Evolutionary conservation across 805 yeast genomes (phyloP).

Genomic region (Candida sithepensis): DNA sequence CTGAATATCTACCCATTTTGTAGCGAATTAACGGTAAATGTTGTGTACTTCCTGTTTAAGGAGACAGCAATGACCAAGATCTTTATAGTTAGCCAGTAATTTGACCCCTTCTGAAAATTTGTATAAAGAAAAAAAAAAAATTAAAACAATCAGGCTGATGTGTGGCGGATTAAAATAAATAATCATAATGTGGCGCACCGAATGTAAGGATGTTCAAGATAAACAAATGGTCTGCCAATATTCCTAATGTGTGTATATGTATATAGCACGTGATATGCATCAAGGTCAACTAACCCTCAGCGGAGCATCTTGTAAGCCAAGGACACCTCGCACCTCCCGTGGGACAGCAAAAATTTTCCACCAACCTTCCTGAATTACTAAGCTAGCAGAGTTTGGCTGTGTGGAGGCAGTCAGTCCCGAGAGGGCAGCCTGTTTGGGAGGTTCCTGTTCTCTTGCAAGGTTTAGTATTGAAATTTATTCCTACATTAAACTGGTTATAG

Average conservation of each 20-base stretch:
- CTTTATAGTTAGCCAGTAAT: too few relatives aligned
- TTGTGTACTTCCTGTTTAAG: too few relatives aligned
- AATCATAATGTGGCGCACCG: not conserved
- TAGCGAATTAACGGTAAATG: too few relatives aligned
- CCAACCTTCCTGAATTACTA: not conserved
- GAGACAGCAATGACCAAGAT: too few relatives aligned
- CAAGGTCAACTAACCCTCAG: too few relatives aligned
- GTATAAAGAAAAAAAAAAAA: not conserved
- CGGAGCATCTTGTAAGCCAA: too few relatives aligned
- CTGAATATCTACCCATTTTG: conserved; percentile 82
- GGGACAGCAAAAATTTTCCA: not conserved
- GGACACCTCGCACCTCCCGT: not conserved
- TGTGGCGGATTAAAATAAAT: not conserved
- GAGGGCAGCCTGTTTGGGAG: too few relatives aligned
- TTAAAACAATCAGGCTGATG: not conserved
- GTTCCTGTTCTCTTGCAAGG: too few relatives aligned
- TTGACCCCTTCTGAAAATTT: too few relatives aligned
- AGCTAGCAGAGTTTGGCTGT: not conserved
- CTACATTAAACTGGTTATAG: not conserved
- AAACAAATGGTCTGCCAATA: too few relatives aligned
- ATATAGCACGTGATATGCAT: not conserved
- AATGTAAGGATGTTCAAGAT: not conserved
- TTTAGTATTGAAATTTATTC: not conserved
- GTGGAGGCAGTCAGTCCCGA: not conserved
- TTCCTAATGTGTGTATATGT: too few relatives aligned